Evolutionary conservation across 352 stramenopile species (phyloP).

Genomic region (Pythium insidiosum): DNA sequence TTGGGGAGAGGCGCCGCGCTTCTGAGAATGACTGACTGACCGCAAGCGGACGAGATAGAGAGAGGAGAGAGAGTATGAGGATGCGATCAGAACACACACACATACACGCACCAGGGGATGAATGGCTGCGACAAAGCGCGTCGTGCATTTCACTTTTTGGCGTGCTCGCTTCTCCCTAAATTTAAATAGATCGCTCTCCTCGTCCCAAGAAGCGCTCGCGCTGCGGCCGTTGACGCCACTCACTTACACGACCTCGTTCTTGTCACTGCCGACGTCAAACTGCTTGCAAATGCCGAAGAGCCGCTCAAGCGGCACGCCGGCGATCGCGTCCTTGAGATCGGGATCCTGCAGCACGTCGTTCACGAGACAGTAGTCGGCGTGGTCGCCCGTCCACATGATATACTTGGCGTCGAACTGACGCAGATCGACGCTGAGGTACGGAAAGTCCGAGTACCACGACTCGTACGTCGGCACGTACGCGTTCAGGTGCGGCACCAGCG

Average conservation of each 20-base stretch:
- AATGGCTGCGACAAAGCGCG: neutral
- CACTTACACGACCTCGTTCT: no score
- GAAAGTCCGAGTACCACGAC: constrained; percentile 66
- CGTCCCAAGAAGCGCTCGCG: no score
- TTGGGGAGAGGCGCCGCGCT: no score
- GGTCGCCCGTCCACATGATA: constrained; percentile 50
- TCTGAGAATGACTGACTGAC: no score
- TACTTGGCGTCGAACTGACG: constrained; percentile 39
- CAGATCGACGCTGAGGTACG: constrained; percentile 51
- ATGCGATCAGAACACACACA: no score
- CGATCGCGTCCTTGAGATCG: constrained; percentile 29
- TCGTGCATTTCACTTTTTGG: neutral
- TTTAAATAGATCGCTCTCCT: no score
- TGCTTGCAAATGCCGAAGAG: constrained; percentile 62
- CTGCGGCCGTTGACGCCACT: no score
- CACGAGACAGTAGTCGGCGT: constrained; percentile 48
- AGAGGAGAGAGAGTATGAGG: neutral
- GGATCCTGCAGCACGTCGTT: constrained; percentile 50
- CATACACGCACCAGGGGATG: neutral
- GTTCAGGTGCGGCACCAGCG: constrained; percentile 33
- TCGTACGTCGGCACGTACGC: constrained; percentile 57
- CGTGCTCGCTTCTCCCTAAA: no score
- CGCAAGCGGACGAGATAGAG: neutral
- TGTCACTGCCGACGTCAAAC: constrained; percentile 24
- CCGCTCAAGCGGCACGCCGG: constrained; percentile 28